These are phyloP conservation scores for Turritis glabra DNA, from an alignment of 345 rosid species.

Conservation along the genomic window DNA sequence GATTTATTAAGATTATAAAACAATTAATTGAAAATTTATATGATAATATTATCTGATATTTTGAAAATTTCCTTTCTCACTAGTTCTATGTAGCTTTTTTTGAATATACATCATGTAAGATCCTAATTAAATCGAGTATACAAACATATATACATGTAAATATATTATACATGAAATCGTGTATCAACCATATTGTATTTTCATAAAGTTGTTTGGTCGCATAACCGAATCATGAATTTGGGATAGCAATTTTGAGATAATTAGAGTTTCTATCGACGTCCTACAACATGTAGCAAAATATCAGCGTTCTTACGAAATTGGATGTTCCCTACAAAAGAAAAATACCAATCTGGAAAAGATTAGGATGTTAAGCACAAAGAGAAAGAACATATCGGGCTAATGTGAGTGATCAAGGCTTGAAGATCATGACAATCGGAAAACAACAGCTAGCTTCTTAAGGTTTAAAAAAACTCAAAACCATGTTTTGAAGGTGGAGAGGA, in stretches of 20 bases:
- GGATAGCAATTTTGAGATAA: too few relatives aligned
- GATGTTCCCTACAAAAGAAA: neutral
- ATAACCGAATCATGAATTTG: too few relatives aligned
- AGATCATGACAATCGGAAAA: too few relatives aligned
- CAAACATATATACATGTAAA: too few relatives aligned
- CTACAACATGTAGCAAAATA: neutral
- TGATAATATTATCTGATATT: neutral
- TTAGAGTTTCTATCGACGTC: too few relatives aligned
- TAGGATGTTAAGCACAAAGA: neutral
- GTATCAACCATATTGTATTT: too few relatives aligned
- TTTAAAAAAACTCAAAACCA: neutral
- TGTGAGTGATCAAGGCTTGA: neutral
- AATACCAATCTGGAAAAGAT: neutral
- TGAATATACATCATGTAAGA: too few relatives aligned
- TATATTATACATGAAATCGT: too few relatives aligned
- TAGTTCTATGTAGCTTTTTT: too few relatives aligned
- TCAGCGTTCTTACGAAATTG: neutral
- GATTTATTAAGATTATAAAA: neutral
- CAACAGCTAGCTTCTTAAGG: neutral
- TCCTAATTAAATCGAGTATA: too few relatives aligned
- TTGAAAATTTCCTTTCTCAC: too few relatives aligned
- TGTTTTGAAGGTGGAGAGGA: neutral
- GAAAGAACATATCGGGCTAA: neutral
- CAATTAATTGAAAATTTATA: neutral
- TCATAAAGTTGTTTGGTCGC: too few relatives aligned